A percentile compares a stretch with the other conserved stretches of the same genome.
These are phyloP conservation scores for Bipolaris gigantea DNA, from an alignment of 2,329 filamentous ascomycete genomes.

Conservation along the genomic window DNA sequence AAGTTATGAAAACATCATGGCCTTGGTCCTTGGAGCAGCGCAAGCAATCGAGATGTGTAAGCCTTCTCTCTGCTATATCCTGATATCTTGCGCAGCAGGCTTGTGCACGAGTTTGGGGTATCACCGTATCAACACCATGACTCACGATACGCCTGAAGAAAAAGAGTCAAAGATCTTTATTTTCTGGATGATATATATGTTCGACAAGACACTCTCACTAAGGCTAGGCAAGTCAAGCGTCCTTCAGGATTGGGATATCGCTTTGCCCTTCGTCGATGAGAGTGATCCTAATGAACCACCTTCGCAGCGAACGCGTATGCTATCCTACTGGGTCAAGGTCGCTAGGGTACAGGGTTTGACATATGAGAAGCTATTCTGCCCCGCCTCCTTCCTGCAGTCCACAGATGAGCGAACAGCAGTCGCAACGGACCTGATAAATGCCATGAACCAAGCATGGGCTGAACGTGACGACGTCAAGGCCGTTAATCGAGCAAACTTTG, in stretches of 20 bases:
- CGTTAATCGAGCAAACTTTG: slow-evolving; percentile 6
- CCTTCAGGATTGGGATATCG: slow-evolving; percentile 47
- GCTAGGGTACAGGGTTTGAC: slow-evolving; percentile 39
- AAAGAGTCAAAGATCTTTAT: slow-evolving; percentile 34
- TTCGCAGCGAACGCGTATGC: slow-evolving; percentile 23
- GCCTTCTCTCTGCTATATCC: slow-evolving; percentile 39
- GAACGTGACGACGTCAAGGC: slow-evolving; percentile 32
- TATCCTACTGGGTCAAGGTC: slow-evolving; percentile 42
- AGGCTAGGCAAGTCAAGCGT: slow-evolving; percentile 42
- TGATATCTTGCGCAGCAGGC: slow-evolving; percentile 38
- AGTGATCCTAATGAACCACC: slow-evolving; percentile 5
- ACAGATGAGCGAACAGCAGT: slow-evolving; percentile 30
- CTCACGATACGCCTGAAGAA: slow-evolving; percentile 36
- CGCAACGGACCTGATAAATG: slow-evolving; percentile 31
- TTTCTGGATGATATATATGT: slow-evolving; percentile 46
- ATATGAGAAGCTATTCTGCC: slow-evolving; percentile 45
- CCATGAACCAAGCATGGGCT: slow-evolving; percentile 34
- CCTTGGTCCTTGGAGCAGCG: slow-evolving; percentile 36
- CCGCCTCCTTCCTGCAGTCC: slow-evolving; percentile 35
- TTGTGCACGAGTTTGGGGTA: slow-evolving; percentile 41
- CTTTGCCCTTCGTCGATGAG: slow-evolving; percentile 24
- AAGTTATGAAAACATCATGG: slow-evolving; percentile 43
- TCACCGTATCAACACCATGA: slow-evolving; percentile 41
- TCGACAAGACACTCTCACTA: slow-evolving; percentile 46
- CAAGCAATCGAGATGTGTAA: slow-evolving; percentile 42